Base-by-base conservation (phyloP, 352 stramenopile genomes). In the Thraustochytrium sp. region DNA sequence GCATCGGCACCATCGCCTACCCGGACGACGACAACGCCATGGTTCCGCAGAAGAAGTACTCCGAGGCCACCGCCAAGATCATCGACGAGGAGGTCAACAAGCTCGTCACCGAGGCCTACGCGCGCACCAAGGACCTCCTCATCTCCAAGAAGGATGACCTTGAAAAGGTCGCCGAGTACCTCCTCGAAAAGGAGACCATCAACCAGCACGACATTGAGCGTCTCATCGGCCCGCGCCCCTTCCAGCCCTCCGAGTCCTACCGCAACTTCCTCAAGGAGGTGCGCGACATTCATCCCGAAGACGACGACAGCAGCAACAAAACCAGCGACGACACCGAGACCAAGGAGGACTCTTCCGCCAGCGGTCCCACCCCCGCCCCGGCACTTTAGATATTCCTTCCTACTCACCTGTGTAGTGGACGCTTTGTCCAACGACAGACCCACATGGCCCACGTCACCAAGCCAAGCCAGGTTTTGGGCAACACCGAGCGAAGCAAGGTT, bases 151-250 rank as follows among this genome's bases (percentile, higher is more conserved):
- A 98, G 82, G 86, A 87, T 29, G 89, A 96, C 82, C 89, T 99
- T 26, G 89, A 96, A 84, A 89, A 94, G 48, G 89, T 99, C 48
- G 96, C 96, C 0, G 92, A 98, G 76, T 89, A 98, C 68, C 88
- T 99, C 56, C 90, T 99, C 34, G 93, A 97, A 85, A 98, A 98
- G 85, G 96, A 99, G 91, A 99, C 96, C n/a, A 98, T 99, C 85
- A 98, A 97, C 84, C 95, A 99, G 89, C 94, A 96, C 85, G 95
- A 99, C 89, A 96, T 99, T 63, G 90, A 98, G 56, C 91, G 95
- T 54, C 89, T 98, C 59, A 93, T 99, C 85, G 97, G 97, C 16
- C 89, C 91, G 16, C 92, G 97, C 77, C 95, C 95, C 48, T 99
- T 97, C 86, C 90, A 90, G 65, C 91, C 92, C 75, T 93, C 98